phyloP scores from a whole-genome alignment of 2,329 filamentous ascomycete species.

The Calonectria pseudoreteaudii region DNA sequence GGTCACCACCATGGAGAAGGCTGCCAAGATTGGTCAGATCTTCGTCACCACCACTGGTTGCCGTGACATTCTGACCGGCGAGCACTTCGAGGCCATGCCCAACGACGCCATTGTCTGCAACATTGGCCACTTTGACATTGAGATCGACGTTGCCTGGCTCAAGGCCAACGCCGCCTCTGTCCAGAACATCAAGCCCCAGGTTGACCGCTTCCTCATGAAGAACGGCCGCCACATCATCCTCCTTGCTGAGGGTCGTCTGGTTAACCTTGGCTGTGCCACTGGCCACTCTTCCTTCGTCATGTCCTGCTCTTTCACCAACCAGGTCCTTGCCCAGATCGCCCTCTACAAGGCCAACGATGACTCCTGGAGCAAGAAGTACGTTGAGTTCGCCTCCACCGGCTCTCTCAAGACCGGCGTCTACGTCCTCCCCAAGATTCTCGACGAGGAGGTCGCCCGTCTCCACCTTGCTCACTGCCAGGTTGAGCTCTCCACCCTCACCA shows the following conservation, averaged over 20 bases:
- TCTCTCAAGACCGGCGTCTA: slow-evolving; percentile 95
- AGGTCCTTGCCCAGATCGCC: slow-evolving; percentile 99
- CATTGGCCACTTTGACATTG: slow-evolving; percentile 99
- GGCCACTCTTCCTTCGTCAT: slow-evolving; percentile 99
- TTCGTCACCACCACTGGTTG: slow-evolving; percentile 99
- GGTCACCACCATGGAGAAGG: slow-evolving; percentile 98
- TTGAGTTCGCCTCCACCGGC: slow-evolving; percentile 93
- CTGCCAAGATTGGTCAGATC: slow-evolving; percentile 89
- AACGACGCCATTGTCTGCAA: slow-evolving; percentile 99
- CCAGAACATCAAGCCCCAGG: slow-evolving; percentile 99
- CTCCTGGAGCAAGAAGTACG: slow-evolving; percentile 91
- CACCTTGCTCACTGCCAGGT: slow-evolving; percentile 95
- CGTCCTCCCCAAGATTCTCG: slow-evolving; percentile 95
- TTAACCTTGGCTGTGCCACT: slow-evolving; percentile 99
- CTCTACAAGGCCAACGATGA: slow-evolving; percentile 93
- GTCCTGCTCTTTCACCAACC: slow-evolving; percentile 99
- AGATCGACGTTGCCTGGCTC: slow-evolving; percentile 99
- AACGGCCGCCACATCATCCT: slow-evolving; percentile 98
- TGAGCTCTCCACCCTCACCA: slow-evolving; percentile 88
- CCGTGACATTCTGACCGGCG: slow-evolving; percentile 94
- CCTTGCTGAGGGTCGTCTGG: slow-evolving; percentile 96
- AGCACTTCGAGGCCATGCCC: slow-evolving; percentile 94
- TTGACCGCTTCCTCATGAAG: slow-evolving; percentile 96
- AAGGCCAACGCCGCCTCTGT: slow-evolving; percentile 95
- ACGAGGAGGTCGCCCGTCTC: slow-evolving; percentile 97